Evolutionary conservation across 2,329 filamentous ascomycete species (phyloP), one percentile per base, ranked within the genome.

Genomic region (Grosmannia serpens): DNA sequence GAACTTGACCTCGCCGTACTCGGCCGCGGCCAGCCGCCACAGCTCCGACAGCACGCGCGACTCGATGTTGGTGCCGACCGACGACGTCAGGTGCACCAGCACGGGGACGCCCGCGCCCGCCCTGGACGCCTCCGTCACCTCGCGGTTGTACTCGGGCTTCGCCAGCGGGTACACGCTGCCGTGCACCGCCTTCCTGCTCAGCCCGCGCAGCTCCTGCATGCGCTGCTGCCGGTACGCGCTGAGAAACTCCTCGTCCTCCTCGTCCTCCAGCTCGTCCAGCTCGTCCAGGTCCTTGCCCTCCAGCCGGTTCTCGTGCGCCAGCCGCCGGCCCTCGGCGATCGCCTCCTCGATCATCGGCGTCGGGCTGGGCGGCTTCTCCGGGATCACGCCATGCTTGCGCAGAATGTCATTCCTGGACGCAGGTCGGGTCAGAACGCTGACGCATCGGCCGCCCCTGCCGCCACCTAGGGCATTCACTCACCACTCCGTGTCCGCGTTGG

Each of bases 401-500:
- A 99, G 85, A 68, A 99, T 99, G 66, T 99, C 94, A 71, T 99
- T 99, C 91, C 91, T 96, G 65, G 60, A 54, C 27, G 27, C 13
- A 62, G 13, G 11, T n/a, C 2, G 41, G n/a, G n/a, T n/a, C 15
- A 2, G 47, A 6, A 4, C 26, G 13, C 24, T 17, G n/a, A 49
- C 46, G 9, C n/a, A 49, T 24, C 6, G 44, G 9, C 17, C 6
- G n/a, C 24, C 29, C 8, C 8, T n/a, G 17, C 22, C 10, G 33
- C 33, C 33, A 35, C 10, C 33, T 17, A 6, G 1, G 22, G 8
- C 22, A 27, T 13, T 17, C 11, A 53, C 63, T 59, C 76, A 91
- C 94, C 94, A 99, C 86, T 99, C 94, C 63, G 94, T 99, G 70
- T 99, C 94, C 62, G 91, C 94, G 69, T 97, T 95, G 35, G 92